These are phyloP conservation scores for Apiospora saccharicola DNA, from an alignment of 2,329 filamentous ascomycete species.

Conservation along the genomic window DNA sequence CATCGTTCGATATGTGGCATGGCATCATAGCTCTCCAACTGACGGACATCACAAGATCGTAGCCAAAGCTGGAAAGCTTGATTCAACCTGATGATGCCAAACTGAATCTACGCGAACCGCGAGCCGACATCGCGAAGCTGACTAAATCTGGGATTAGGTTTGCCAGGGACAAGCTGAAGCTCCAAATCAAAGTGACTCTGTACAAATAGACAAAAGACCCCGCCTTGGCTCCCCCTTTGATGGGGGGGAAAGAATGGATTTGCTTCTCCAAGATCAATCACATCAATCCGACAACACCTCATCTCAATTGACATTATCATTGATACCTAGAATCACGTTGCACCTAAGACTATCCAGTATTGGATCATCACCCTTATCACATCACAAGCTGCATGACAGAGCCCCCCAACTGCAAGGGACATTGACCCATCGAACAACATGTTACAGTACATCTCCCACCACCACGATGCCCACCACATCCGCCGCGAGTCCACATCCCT, in stretches of 20 bases:
- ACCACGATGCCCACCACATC: constrained; percentile 36
- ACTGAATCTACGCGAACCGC: not conserved
- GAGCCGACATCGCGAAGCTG: constrained; percentile 8
- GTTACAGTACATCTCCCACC: constrained; percentile 38
- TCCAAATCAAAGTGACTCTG: not conserved
- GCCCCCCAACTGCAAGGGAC: not conserved
- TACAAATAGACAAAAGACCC: constrained; percentile 20
- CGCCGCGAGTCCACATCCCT: constrained; percentile 37
- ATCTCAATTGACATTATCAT: not conserved
- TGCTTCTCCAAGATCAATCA: not conserved
- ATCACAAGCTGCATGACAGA: not conserved
- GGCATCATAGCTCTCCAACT: constrained; percentile 19
- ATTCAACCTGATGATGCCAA: not conserved
- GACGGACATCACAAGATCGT: constrained; percentile 11
- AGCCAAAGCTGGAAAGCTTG: not conserved
- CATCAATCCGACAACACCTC: not conserved
- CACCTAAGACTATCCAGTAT: not conserved
- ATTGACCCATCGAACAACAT: constrained; percentile 29
- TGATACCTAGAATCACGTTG: not conserved
- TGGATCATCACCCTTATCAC: not conserved
- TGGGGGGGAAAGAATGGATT: not conserved
- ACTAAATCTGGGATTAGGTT: constrained; percentile 4
- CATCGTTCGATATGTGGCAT: constrained; percentile 21
- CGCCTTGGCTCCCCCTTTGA: constrained; percentile 17
- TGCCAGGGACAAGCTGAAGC: not conserved